Percentiles rank a stretch among this genome's conserved stretches.
These are phyloP conservation scores for Cyclotella cryptica DNA, from an alignment of 108 stramenopile genomes.

Conservation along the genomic window DNA sequence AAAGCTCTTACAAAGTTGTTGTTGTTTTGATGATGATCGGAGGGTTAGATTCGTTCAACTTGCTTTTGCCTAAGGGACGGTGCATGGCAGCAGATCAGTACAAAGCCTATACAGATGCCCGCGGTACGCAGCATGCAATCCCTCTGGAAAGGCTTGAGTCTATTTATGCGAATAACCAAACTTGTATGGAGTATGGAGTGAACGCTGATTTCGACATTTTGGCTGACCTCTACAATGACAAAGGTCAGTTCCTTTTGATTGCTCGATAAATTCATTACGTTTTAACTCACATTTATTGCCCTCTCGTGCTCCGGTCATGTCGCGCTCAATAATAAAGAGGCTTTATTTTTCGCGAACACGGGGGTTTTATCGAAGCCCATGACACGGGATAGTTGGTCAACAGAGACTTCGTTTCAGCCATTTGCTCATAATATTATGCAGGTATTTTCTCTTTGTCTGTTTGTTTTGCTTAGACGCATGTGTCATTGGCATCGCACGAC, in stretches of 20 bases:
- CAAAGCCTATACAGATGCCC: constrained; percentile 32
- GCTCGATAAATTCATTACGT: too few species aligned
- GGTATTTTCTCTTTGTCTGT: background rate
- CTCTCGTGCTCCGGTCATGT: background rate
- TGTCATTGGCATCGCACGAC: background rate
- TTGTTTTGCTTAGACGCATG: background rate
- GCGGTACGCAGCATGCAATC: constrained; percentile 40
- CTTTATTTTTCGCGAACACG: constrained; percentile 40
- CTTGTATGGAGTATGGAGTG: constrained; percentile 33
- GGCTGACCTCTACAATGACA: constrained; percentile 27
- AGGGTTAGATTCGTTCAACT: constrained; percentile 18
- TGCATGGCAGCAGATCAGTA: constrained; percentile 36
- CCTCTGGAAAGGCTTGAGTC: constrained; percentile 16
- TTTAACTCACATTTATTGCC: background rate
- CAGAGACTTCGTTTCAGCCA: constrained; percentile 11
- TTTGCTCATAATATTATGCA: constrained; percentile 56
- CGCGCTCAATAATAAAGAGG: constrained; percentile 13
- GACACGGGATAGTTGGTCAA: constrained; percentile 17
- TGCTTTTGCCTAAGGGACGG: constrained; percentile 23
- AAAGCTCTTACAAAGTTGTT: constrained; percentile 51
- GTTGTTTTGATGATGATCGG: constrained; percentile 52
- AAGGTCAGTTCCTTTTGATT: background rate
- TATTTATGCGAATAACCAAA: constrained; percentile 31
- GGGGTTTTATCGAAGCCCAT: constrained; percentile 42
- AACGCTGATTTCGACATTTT: constrained; percentile 24